Evolutionary conservation across 2,329 filamentous ascomycete species (phyloP).

Genomic region (Huntiella decipiens): DNA sequence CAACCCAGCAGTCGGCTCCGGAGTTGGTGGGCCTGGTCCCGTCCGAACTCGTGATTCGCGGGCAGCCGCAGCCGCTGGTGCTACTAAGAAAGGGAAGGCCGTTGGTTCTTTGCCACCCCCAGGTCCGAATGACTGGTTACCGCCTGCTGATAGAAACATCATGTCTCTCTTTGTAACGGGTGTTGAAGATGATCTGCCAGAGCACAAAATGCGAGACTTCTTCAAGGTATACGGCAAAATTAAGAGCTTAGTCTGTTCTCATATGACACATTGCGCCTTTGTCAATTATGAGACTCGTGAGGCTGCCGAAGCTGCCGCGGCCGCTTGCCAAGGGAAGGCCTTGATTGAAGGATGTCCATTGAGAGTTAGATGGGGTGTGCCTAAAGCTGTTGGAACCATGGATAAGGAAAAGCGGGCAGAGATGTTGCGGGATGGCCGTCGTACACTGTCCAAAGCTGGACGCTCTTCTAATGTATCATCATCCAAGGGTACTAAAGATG

Average conservation of each 20-base stretch:
- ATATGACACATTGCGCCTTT: conserved; percentile 93
- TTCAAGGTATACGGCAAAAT: conserved; percentile 81
- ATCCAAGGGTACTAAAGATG: neutral
- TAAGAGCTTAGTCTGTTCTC: conserved; percentile 82
- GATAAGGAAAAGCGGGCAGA: conserved; percentile 66
- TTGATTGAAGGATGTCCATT: conserved; percentile 83
- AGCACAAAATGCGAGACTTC: conserved; percentile 76
- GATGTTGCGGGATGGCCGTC: conserved; percentile 54
- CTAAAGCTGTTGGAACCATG: conserved; percentile 80
- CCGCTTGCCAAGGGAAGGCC: conserved; percentile 68
- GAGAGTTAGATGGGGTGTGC: conserved; percentile 78
- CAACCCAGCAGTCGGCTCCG: conserved; percentile 33
- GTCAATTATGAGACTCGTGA: conserved; percentile 80
- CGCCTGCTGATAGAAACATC: conserved; percentile 67
- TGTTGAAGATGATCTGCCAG: conserved; percentile 86
- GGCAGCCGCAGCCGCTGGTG: conserved; percentile 31
- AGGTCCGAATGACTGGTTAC: conserved; percentile 66
- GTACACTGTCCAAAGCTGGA: conserved; percentile 1
- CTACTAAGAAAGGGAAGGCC: conserved; percentile 28
- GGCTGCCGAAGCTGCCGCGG: conserved; percentile 69
- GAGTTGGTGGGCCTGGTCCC: conserved; percentile 48
- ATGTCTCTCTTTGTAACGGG: conserved; percentile 90
- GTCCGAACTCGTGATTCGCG: conserved; percentile 55
- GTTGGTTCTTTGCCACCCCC: conserved; percentile 22
- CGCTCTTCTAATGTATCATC: neutral